phyloP scores from a whole-genome alignment of 805 yeast genomes.

The Ogataea glucozyma region DNA sequence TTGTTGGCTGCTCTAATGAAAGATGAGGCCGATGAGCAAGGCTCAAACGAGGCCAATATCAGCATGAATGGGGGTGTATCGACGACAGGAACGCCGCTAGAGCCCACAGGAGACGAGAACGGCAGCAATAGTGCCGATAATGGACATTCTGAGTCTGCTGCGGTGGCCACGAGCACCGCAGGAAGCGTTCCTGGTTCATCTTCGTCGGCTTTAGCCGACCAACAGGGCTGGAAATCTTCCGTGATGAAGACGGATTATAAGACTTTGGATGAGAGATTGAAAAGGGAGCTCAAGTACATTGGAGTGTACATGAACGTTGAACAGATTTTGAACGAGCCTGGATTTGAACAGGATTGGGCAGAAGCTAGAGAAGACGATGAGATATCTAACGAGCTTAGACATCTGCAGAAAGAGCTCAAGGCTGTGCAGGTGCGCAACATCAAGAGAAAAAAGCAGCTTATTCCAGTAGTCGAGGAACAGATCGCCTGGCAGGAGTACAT shows the following conservation, averaged over 20 bases:
- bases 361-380: conserved; percentile 90
- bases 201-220: conserved; percentile 38
- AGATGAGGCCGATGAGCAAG: conserved; percentile 38
- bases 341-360: conserved; percentile 67
- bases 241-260: conserved; percentile 62
- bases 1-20: conserved; percentile 76
- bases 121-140: not conserved
- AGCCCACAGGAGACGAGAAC: conserved; percentile 12
- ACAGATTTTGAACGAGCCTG: conserved; percentile 38
- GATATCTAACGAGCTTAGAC: conserved; percentile 78
- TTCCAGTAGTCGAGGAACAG: conserved; percentile 80
- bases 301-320: conserved; percentile 79
- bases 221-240: conserved; percentile 49
- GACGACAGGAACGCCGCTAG: conserved; percentile 11
- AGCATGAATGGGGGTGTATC: conserved; percentile 19
- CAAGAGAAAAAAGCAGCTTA: conserved; percentile 60
- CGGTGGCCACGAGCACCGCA: not conserved
- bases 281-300: conserved; percentile 83
- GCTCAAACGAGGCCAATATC: conserved; percentile 6
- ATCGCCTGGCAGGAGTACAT: conserved; percentile 94
- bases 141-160: conserved; percentile 12
- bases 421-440: conserved; percentile 63
- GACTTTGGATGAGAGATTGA: conserved; percentile 82
- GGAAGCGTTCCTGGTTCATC: conserved; percentile 12
- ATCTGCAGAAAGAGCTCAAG: conserved; percentile 66